Evolutionary conservation across 768 basidiomycete genomes (phyloP).

Genomic region (Gyrodon lividus): DNA sequence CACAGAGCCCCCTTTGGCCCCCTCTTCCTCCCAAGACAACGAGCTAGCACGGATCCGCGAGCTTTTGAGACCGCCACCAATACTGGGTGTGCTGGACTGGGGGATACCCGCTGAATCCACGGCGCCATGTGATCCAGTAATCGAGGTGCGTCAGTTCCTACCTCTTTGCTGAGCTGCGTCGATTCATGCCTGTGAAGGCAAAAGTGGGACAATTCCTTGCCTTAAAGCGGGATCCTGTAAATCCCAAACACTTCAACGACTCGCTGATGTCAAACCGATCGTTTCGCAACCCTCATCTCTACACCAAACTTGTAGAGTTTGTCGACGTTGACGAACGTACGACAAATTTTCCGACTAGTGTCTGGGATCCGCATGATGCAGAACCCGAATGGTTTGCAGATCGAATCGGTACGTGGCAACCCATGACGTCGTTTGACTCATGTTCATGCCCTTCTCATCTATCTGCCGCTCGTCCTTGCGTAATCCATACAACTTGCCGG

Average conservation of each 20-base stretch:
- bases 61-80: slow-evolving; percentile 60
- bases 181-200: slow-evolving; percentile 42
- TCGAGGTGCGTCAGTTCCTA: slow-evolving; percentile 46
- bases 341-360: slow-evolving; percentile 71
- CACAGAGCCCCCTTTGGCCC: slow-evolving; percentile 12
- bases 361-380: slow-evolving; percentile 74
- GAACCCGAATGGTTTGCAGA: slow-evolving; percentile 73
- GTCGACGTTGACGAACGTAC: slow-evolving; percentile 85
- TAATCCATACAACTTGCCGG: background rate
- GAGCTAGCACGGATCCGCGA: slow-evolving; percentile 55
- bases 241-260: slow-evolving; percentile 92
- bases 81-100: slow-evolving; percentile 68
- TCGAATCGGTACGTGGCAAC: slow-evolving; percentile 62
- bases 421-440: slow-evolving; percentile 14
- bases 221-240: slow-evolving; percentile 59
- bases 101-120: slow-evolving; percentile 66
- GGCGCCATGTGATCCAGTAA: slow-evolving; percentile 56
- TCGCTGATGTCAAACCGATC: slow-evolving; percentile 89
- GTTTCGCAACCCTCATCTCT: slow-evolving; percentile 97
- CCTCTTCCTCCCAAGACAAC: slow-evolving; percentile 32
- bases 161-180: background rate
- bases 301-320: slow-evolving; percentile 92
- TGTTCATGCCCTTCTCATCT: slow-evolving; percentile 25
- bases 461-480: slow-evolving; percentile 6
- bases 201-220: slow-evolving; percentile 79